A percentile compares a stretch with the other conserved stretches of the same genome.
Evolutionary conservation across 352 stramenopile genomes (phyloP).

Genomic region (Phytopythium aichiense): DNA sequence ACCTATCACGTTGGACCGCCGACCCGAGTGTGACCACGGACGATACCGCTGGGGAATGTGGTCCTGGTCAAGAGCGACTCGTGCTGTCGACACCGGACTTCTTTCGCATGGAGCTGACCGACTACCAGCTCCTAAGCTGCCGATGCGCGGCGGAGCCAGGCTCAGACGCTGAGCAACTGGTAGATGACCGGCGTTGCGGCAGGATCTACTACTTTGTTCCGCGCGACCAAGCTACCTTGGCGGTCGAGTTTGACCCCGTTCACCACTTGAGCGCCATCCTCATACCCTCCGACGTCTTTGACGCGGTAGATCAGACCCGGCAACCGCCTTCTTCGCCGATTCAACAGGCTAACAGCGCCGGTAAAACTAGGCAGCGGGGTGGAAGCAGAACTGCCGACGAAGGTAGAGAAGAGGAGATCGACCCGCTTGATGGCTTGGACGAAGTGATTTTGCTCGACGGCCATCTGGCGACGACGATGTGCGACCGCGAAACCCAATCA

Average conservation of each 20-base stretch:
- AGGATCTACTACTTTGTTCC: constrained; percentile 33
- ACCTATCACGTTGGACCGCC: constrained; percentile 37
- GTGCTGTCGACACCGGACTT: constrained; percentile 23
- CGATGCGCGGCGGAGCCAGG: neutral
- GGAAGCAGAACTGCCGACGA: neutral
- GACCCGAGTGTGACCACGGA: neutral
- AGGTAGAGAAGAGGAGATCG: neutral
- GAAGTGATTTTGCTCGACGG: neutral
- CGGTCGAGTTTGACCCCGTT: constrained; percentile 24
- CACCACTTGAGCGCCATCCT: constrained; percentile 31
- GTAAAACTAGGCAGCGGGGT: neutral
- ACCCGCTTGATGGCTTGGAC: neutral
- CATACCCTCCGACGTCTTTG: constrained; percentile 17
- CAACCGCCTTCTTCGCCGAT: neutral
- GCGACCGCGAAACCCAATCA: neutral
- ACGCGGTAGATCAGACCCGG: neutral
- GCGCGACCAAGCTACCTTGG: neutral
- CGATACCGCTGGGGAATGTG: neutral
- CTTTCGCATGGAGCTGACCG: constrained; percentile 25
- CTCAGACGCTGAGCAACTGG: neutral
- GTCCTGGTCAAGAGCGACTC: neutral
- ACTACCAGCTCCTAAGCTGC: constrained; percentile 18
- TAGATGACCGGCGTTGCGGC: neutral
- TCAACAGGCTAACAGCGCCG: neutral
- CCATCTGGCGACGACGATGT: too few relatives aligned